Evolutionary conservation across 495 filamentous ascomycete species (phyloP).

Genomic region (Margaritispora aquatica): DNA sequence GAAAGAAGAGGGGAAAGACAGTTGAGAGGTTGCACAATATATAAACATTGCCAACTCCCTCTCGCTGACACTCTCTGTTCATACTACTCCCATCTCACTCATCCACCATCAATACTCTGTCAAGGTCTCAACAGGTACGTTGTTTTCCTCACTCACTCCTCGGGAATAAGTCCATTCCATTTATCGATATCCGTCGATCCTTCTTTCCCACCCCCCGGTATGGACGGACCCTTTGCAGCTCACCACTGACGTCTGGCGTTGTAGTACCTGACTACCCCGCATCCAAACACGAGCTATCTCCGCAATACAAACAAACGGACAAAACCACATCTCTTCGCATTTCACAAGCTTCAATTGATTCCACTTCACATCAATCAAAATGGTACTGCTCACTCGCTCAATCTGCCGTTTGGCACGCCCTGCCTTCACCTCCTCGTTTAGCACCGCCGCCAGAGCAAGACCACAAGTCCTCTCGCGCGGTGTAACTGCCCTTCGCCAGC

Average conservation of each 20-base stretch:
- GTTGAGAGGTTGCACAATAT: not conserved
- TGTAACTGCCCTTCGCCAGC: conserved; percentile 23
- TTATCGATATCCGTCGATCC: not conserved
- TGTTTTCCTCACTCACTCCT: not conserved
- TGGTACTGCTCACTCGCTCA: conserved; percentile 43
- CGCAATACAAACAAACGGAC: not conserved
- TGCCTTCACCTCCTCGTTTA: conserved; percentile 8
- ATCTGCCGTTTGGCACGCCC: conserved; percentile 28
- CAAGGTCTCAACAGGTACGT: not conserved
- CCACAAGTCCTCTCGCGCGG: conserved; percentile 23
- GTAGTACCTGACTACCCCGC: conserved; percentile 7
- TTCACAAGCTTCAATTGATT: not conserved
- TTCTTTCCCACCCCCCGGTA: not conserved
- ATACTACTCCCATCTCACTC: not conserved
- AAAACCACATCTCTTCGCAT: not conserved
- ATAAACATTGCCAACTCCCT: conserved; percentile 4
- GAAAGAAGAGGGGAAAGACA: conserved; percentile 5
- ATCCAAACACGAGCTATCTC: conserved; percentile 5
- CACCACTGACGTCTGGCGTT: not conserved
- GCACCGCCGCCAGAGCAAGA: not conserved
- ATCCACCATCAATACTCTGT: not conserved
- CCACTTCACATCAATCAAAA: conserved; percentile 31
- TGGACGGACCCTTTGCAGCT: not conserved
- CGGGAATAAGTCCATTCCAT: not conserved
- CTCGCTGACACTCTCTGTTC: not conserved